A percentile compares a stretch with the other conserved stretches of the same genome.
phyloP scores from a whole-genome alignment of 2,329 filamentous ascomycete species.

The Curvularia sp. region DNA sequence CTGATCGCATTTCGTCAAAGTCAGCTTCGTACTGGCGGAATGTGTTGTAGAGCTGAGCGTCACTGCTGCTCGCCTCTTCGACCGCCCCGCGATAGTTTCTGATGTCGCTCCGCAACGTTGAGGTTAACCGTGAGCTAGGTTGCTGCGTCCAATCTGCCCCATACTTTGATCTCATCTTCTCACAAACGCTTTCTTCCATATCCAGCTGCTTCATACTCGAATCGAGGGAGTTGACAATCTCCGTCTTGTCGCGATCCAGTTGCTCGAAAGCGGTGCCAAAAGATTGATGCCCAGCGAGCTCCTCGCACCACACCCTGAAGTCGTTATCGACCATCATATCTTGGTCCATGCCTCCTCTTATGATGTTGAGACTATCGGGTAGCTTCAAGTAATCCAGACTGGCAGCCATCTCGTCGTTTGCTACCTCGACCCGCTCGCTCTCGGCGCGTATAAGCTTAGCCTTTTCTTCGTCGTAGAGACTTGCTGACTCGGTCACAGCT shows the following conservation, averaged over 20 bases:
- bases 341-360: slow-evolving; percentile 92
- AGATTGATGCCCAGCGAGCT: slow-evolving; percentile 84
- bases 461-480: slow-evolving; percentile 97
- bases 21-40: slow-evolving; percentile 85
- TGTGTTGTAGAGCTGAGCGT: slow-evolving; percentile 81
- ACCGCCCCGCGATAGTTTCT: slow-evolving; percentile 86
- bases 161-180: slow-evolving; percentile 99
- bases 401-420: slow-evolving; percentile 94
- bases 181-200: slow-evolving; percentile 96
- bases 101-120: slow-evolving; percentile 85
- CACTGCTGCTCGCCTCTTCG: slow-evolving; percentile 86
- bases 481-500: slow-evolving; percentile 94
- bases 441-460: slow-evolving; percentile 94
- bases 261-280: slow-evolving; percentile 81
- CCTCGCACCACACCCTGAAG: slow-evolving; percentile 92
- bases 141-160: slow-evolving; percentile 96
- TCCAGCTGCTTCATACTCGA: slow-evolving; percentile 87
- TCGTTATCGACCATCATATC: slow-evolving; percentile 88
- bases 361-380: slow-evolving; percentile 84
- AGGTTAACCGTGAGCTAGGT: slow-evolving; percentile 86
- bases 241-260: slow-evolving; percentile 77
- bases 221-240: slow-evolving; percentile 76
- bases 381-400: slow-evolving; percentile 93
- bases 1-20: slow-evolving; percentile 93
- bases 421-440: slow-evolving; percentile 88